Percentiles rank a stretch among this genome's conserved stretches.
Evolutionary conservation across 1,284 basidiomycete genomes (phyloP).

Genomic region (Agaricales sp.): DNA sequence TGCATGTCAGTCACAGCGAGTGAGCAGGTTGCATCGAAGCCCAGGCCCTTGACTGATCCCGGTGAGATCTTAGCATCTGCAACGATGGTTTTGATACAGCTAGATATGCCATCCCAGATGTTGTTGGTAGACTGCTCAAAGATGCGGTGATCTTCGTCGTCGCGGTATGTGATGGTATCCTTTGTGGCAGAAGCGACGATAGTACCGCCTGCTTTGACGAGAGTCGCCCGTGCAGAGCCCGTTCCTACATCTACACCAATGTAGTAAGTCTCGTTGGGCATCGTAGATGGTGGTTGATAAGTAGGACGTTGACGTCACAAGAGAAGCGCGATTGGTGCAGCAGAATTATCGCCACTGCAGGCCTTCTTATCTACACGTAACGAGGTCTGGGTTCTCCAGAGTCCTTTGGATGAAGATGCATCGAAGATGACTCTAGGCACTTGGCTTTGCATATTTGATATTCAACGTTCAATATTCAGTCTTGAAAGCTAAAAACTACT

Average conservation of each 20-base stretch:
- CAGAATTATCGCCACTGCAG: too few relatives aligned
- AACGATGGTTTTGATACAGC: conserved; percentile 64
- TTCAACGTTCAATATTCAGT: too few relatives aligned
- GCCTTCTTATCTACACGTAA: too few relatives aligned
- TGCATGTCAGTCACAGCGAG: conserved; percentile 76
- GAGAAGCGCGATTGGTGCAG: too few relatives aligned
- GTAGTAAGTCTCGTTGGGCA: conserved; percentile 35
- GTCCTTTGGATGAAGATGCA: too few relatives aligned
- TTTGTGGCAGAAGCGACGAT: conserved; percentile 73
- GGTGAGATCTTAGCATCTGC: conserved; percentile 51
- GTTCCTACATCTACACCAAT: conserved; percentile 81
- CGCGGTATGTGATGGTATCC: conserved; percentile 79
- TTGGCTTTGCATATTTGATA: too few relatives aligned
- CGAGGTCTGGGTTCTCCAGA: too few relatives aligned
- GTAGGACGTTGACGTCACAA: conserved; percentile 5
- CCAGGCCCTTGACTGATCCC: conserved; percentile 73
- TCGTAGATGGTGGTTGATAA: conserved; percentile 9
- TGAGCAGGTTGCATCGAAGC: conserved; percentile 97
- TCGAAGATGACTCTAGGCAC: too few relatives aligned
- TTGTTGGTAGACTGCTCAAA: conserved; percentile 89
- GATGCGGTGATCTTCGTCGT: conserved; percentile 79
- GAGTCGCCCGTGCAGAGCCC: conserved; percentile 84
- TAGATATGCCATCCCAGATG: conserved; percentile 79
- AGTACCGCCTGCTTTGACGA: conserved; percentile 69
- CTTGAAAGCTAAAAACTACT: too few relatives aligned